Percentiles rank a stretch among this genome's conserved stretches.
Evolutionary conservation across 2,329 filamentous ascomycete species (phyloP).

Genomic region (Colletotrichum lini): DNA sequence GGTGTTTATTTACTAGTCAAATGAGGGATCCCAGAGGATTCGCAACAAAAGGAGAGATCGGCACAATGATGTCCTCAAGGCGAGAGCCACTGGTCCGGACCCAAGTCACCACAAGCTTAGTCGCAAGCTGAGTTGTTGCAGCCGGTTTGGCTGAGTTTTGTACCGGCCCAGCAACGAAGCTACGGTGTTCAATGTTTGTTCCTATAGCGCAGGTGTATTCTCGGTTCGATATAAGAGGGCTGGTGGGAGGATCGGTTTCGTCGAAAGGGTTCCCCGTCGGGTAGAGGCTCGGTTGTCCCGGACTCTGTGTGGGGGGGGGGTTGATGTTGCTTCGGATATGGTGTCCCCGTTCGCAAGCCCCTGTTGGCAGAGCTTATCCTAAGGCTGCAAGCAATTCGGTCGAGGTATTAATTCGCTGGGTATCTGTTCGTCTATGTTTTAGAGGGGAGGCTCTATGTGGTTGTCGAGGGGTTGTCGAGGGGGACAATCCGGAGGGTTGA

Average conservation of each 20-base stretch:
- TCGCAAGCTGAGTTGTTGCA: slow-evolving; percentile 22
- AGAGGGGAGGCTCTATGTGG: slow-evolving; percentile 1
- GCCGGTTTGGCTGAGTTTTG: slow-evolving; percentile 17
- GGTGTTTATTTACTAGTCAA: not conserved
- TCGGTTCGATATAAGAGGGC: not conserved
- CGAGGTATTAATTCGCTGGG: not conserved
- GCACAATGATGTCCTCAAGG: slow-evolving; percentile 17
- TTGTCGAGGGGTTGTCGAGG: slow-evolving; percentile 25
- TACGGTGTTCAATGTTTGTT: not conserved
- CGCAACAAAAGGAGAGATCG: not conserved
- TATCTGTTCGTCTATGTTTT: not conserved
- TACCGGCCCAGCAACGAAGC: slow-evolving; percentile 1
- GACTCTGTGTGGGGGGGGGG: not conserved
- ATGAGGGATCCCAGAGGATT: not conserved
- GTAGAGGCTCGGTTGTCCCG: slow-evolving; percentile 23
- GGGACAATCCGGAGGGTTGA: slow-evolving; percentile 22
- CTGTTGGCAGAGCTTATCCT: slow-evolving; percentile 25
- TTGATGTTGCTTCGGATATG: not conserved
- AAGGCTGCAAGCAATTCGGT: slow-evolving; percentile 14
- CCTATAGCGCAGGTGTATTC: not conserved
- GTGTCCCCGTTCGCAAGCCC: slow-evolving; percentile 18
- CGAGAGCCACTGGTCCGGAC: not conserved
- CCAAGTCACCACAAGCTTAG: not conserved
- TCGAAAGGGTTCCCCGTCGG: not conserved
- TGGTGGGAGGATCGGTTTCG: not conserved